A percentile compares a stretch with the other conserved stretches of the same genome.
Conservation (phyloP, 2,329 filamentous ascomycete species). For the Tolypocladium ovalisporum region DNA sequence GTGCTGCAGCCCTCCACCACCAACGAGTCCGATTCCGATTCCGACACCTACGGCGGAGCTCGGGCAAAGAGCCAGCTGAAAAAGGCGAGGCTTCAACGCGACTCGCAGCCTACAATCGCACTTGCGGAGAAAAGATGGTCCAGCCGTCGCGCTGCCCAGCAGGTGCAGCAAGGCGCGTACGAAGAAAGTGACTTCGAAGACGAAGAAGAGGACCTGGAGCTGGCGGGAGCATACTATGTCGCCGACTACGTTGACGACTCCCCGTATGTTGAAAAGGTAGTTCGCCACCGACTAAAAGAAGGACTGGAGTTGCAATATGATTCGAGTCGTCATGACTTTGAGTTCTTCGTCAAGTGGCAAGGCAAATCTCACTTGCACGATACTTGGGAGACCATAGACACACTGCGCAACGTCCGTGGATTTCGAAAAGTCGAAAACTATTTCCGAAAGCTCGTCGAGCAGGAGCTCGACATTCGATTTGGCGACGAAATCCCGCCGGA, state of each 20-base stretch:
- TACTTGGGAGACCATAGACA: slow-evolving; percentile 79
- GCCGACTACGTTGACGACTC: slow-evolving; percentile 63
- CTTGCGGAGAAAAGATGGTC: slow-evolving; percentile 85
- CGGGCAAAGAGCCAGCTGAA: slow-evolving; percentile 59
- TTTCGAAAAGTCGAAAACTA: slow-evolving; percentile 92
- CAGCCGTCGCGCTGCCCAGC: slow-evolving; percentile 71
- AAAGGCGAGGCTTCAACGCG: slow-evolving; percentile 64
- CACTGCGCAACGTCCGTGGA: slow-evolving; percentile 67
- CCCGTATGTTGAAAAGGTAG: slow-evolving; percentile 81
- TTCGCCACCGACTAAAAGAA: slow-evolving; percentile 74
- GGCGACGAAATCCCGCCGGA: slow-evolving; percentile 71
- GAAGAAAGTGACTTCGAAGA: slow-evolving; percentile 57
- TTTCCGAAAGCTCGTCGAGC: slow-evolving; percentile 69
- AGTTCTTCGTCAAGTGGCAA: slow-evolving; percentile 95
- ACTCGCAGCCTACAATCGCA: slow-evolving; percentile 54
- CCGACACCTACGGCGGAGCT: slow-evolving; percentile 70
- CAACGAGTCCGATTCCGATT: slow-evolving; percentile 57
- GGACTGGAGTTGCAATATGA: slow-evolving; percentile 50
- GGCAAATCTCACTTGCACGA: slow-evolving; percentile 90
- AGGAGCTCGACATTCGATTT: slow-evolving; percentile 67
- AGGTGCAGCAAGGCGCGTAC: slow-evolving; percentile 51
- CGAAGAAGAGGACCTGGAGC: slow-evolving; percentile 49
- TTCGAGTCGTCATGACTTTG: slow-evolving; percentile 62
- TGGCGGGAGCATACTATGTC: slow-evolving; percentile 54
- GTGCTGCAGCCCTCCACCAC: slow-evolving; percentile 40